These are phyloP conservation scores for Tolypocladium sp. DNA, from an alignment of 2,329 filamentous ascomycete genomes.

Conservation along the genomic window DNA sequence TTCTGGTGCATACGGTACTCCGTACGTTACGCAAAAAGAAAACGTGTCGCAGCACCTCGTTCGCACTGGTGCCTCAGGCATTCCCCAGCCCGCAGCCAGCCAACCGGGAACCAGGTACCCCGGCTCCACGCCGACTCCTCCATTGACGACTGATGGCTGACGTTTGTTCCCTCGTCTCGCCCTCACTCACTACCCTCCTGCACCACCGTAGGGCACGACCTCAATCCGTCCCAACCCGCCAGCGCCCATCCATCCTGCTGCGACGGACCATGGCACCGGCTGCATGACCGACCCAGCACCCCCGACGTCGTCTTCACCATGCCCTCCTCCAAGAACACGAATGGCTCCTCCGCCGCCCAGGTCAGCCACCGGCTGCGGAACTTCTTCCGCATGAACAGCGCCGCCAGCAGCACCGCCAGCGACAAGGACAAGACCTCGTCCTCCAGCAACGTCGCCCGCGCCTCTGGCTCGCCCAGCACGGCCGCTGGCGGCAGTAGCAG, in stretches of 20 bases:
- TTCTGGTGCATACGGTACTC: no score
- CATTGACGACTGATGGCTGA: neutral
- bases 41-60: neutral
- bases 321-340: conserved; percentile 44
- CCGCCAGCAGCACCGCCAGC: conserved; percentile 27
- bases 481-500: conserved; percentile 4
- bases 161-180: neutral
- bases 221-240: neutral
- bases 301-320: conserved; percentile 21
- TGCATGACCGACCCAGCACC: conserved; percentile 17
- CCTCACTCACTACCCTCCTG: neutral
- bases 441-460: conserved; percentile 27
- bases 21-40: neutral
- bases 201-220: neutral
- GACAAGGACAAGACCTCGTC: conserved; percentile 52
- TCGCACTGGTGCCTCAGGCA: neutral
- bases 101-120: neutral
- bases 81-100: neutral
- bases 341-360: conserved; percentile 41
- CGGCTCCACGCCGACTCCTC: neutral
- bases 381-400: conserved; percentile 60
- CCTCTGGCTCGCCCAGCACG: neutral
- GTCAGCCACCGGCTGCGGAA: conserved; percentile 62
- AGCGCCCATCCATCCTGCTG: conserved; percentile 1
- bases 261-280: conserved; percentile 29